A percentile compares a stretch with the other conserved stretches of the same genome.
These are phyloP conservation scores for Prinsepia uniflora DNA, from an alignment of 306 rosid species.

Conservation along the genomic window DNA sequence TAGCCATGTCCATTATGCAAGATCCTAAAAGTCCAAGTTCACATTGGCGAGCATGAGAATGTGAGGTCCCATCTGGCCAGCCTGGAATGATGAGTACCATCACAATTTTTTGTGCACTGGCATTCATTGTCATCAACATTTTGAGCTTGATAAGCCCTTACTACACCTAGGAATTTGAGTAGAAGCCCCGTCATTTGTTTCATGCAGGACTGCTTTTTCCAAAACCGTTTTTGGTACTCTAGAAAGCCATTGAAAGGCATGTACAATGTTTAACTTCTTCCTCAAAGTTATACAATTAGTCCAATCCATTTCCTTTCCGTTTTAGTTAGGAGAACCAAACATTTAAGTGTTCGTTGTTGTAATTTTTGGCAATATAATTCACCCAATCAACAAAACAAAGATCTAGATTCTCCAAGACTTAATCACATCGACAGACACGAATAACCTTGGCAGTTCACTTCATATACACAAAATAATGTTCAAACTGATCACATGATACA, in stretches of 20 bases:
- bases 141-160: conserved; percentile 28
- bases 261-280: no score
- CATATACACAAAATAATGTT: no score
- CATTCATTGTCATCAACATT: conserved; percentile 24
- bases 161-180: conserved; percentile 16
- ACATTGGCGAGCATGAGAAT: conserved; percentile 11
- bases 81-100: conserved; percentile 22
- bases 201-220: conserved; percentile 20
- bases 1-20: conserved; percentile 34
- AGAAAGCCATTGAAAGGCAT: conserved; percentile 34
- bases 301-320: no score
- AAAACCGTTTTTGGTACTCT: background rate
- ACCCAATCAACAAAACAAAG: no score
- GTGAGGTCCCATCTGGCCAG: conserved; percentile 3
- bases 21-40: conserved; percentile 8
- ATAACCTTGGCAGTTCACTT: no score
- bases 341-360: no score
- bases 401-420: no score
- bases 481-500: no score
- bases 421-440: no score
- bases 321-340: no score
- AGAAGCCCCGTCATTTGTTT: conserved; percentile 28
- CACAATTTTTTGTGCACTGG: conserved; percentile 34
- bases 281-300: no score
- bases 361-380: no score